Base-by-base conservation (phyloP, 352 stramenopile species). In the Globisporangium middletonii region DNA sequence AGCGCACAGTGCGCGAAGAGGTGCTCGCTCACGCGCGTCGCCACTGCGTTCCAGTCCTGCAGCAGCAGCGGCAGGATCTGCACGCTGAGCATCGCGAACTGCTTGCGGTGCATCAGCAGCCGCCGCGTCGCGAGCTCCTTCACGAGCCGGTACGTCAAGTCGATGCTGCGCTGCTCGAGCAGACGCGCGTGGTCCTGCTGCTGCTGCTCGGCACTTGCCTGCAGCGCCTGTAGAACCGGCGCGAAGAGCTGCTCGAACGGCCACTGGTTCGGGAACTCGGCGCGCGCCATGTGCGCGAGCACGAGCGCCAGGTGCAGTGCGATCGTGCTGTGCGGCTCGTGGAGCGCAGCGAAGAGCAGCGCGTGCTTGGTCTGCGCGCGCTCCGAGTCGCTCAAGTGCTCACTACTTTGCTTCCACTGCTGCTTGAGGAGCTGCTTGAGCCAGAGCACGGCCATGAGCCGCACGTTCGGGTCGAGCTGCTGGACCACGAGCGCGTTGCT, bases 81-180 rank as follows among this genome's bases (percentile, higher is more conserved):
- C 13, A 91, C 75, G 47, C 73, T 85, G 27, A 95, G 67, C 49
- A 76, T 57, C 2, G 80, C 77, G 50, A 93, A 94, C 56, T 91
- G 77, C 59, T 91, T 92, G 57, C 84, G 83, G 51, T 95, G 82
- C 43, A 79, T 55, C 76, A 92, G 78, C 43, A 95, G 76, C n/a
- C 86, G 69, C 13, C 81, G 71, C 4, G 82, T 76, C 41, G 84
- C 71, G 37, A 95, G 69, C 53, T 94, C 83, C 65, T 95, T 94
- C 12, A 89, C 76, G 16, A 94, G 60, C 1, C 79, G 73, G 61
- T 92, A 88, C n/a, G 68, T 73, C 11, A 93, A 60, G 28, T 86
- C 65, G 23, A 91, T 49, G n/a, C 68, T 62, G 27, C 83, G 72
- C 33, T 64, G 62, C 59, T 83, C 72, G 4, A 56, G 50, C 43